Conservation (phyloP, 2,329 filamentous ascomycete genomes). For the Alternaria gansuensis region DNA sequence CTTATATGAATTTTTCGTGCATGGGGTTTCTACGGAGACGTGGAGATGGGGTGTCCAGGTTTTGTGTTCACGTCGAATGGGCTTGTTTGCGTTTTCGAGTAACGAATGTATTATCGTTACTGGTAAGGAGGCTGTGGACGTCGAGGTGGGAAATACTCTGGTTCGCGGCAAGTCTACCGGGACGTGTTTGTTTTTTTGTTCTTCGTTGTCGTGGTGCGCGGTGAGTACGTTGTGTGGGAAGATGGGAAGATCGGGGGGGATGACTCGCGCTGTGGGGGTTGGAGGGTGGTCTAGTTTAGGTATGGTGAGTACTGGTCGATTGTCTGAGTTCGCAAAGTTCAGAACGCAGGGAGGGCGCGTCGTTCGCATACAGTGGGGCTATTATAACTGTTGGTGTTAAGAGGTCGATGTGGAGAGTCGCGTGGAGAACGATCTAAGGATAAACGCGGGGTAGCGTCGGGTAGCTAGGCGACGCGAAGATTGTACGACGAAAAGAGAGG, state of each 20-base stretch:
- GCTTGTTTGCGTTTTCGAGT: no score
- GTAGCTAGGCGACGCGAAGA: not conserved
- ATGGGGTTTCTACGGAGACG: no score
- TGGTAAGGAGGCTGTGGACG: constrained; percentile 40
- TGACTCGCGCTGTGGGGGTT: constrained; percentile 19
- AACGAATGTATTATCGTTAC: not conserved
- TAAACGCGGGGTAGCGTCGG: constrained; percentile 13
- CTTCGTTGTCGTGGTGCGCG: constrained; percentile 48
- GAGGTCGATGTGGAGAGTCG: not conserved
- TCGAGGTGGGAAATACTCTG: constrained; percentile 68
- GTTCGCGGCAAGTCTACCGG: constrained; percentile 56
- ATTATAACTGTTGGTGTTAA: not conserved
- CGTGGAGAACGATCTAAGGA: not conserved
- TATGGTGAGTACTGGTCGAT: constrained; percentile 21
- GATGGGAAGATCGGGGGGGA: constrained; percentile 50
- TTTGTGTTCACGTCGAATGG: no score
- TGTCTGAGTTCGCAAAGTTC: not conserved
- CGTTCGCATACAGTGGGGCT: constrained; percentile 4
- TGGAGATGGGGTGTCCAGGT: no score
- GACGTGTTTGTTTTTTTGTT: constrained; percentile 45
- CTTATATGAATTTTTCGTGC: no score
- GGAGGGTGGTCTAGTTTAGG: constrained; percentile 34
- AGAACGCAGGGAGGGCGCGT: not conserved
- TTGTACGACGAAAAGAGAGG: not conserved
- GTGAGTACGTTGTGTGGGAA: constrained; percentile 55